phyloP scores from a whole-genome alignment of 805 yeast species.

The Grigorovia humatica region DNA sequence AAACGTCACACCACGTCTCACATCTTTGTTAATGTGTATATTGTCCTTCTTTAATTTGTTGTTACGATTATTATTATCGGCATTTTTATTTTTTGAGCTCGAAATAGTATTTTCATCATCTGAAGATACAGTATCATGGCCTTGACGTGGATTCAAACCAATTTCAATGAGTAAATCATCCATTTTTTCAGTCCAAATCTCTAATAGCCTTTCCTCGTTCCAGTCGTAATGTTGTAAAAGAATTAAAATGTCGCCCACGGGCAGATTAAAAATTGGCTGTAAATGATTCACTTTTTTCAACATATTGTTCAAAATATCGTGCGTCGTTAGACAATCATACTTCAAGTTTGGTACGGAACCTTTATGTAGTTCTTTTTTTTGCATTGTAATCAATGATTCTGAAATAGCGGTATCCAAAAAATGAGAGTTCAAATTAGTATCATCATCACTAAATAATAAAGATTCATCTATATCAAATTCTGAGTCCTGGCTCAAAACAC shows the following conservation, averaged over 20 bases:
- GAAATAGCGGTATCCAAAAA: constrained; percentile 15
- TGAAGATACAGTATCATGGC: not conserved
- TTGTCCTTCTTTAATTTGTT: not conserved
- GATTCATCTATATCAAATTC: constrained; percentile 18
- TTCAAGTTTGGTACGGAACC: constrained; percentile 17
- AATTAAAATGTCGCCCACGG: constrained; percentile 29
- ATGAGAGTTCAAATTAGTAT: constrained; percentile 13
- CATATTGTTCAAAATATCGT: constrained; percentile 25
- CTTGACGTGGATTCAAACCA: constrained; percentile 21
- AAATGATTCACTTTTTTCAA: constrained; percentile 18
- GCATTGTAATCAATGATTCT: constrained; percentile 7
- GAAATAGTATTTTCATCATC: not conserved
- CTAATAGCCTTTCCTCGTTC: constrained; percentile 50
- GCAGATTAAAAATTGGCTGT: constrained; percentile 22
- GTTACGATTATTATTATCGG: not conserved
- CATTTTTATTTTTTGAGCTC: not conserved
- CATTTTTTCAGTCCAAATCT: constrained; percentile 40
- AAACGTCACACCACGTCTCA: constrained; percentile 9
- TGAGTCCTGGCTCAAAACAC: constrained; percentile 10
- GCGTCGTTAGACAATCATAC: constrained; percentile 27
- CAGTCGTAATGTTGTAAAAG: constrained; percentile 42
- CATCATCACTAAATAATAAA: constrained; percentile 15
- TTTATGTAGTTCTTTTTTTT: constrained; percentile 11
- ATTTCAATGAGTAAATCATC: constrained; percentile 27
- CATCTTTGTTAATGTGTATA: not conserved